Conservation (phyloP, 495 filamentous ascomycete genomes). For the Niebla homalea region DNA sequence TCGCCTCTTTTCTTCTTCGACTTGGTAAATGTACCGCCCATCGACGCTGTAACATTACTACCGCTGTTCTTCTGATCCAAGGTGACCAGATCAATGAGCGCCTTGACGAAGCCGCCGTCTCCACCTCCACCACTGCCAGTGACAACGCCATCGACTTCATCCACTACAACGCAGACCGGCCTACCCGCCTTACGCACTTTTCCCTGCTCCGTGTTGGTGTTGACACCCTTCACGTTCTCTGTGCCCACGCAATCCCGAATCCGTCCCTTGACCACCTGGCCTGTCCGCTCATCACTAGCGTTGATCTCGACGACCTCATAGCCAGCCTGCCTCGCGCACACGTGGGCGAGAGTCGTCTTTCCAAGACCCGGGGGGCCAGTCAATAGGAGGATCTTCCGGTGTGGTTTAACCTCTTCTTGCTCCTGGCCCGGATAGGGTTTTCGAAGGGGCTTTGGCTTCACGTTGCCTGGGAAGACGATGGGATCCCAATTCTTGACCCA, state of each 20-base stretch:
- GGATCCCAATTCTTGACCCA: slow-evolving; percentile 94
- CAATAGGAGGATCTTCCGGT: slow-evolving; percentile 77
- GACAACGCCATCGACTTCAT: slow-evolving; percentile 92
- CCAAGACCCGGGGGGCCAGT: slow-evolving; percentile 86
- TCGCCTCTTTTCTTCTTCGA: slow-evolving; percentile 61
- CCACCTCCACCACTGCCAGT: slow-evolving; percentile 55
- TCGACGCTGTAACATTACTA: slow-evolving; percentile 26
- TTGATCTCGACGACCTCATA: slow-evolving; percentile 91
- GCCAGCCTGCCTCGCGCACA: slow-evolving; percentile 86
- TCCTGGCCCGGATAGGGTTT: slow-evolving; percentile 25
- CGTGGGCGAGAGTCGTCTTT: slow-evolving; percentile 93
- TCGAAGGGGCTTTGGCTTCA: slow-evolving; percentile 36
- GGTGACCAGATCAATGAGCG: slow-evolving; percentile 75
- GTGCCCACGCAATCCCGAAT: slow-evolving; percentile 82
- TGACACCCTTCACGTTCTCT: slow-evolving; percentile 77
- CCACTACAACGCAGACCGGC: slow-evolving; percentile 85
- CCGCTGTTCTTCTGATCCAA: slow-evolving; percentile 65
- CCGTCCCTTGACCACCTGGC: slow-evolving; percentile 70
- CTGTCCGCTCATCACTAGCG: slow-evolving; percentile 66
- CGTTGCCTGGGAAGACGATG: slow-evolving; percentile 70
- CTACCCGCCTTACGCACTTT: slow-evolving; percentile 62
- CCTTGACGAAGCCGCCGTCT: slow-evolving; percentile 87
- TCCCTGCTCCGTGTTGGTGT: slow-evolving; percentile 45
- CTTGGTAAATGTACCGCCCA: slow-evolving; percentile 22
- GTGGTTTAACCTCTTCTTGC: slow-evolving; percentile 49